These are phyloP conservation scores for Triangularia verruculosa DNA, from an alignment of 2,329 filamentous ascomycete species.

Conservation along the genomic window DNA sequence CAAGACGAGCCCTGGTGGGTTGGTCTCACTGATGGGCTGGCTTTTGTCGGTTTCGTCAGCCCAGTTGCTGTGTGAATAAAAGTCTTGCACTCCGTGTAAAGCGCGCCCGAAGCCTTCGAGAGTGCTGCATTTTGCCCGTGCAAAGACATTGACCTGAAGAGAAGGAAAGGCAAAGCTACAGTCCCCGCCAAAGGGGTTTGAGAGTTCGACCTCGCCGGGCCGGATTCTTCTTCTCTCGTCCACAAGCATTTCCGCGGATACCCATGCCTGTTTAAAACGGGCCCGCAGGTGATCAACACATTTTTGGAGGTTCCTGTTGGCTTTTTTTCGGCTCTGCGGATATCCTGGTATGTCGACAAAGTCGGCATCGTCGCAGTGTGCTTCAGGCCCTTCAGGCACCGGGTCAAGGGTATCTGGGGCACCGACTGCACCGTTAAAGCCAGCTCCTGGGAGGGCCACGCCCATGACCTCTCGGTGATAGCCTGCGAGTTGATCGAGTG, in stretches of 20 bases:
- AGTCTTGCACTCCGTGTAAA: conserved; percentile 27
- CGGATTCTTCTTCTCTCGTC: conserved; percentile 22
- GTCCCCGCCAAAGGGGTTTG: conserved; percentile 18
- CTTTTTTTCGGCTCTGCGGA: conserved; percentile 20
- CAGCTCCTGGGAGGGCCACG: conserved; percentile 20
- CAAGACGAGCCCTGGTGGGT: conserved; percentile 24
- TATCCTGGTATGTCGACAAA: conserved; percentile 26
- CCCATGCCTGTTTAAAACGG: conserved; percentile 23
- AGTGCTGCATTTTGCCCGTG: conserved; percentile 23
- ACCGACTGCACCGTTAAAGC: conserved; percentile 27
- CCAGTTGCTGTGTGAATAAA: conserved; percentile 29
- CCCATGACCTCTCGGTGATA: conserved; percentile 24
- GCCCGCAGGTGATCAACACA: conserved; percentile 26
- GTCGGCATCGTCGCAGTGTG: conserved; percentile 28
- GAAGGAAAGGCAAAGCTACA: conserved; percentile 24
- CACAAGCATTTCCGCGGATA: conserved; percentile 14
- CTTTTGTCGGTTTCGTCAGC: conserved; percentile 20
- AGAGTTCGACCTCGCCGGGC: conserved; percentile 20
- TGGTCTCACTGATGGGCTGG: conserved; percentile 21
- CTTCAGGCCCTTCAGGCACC: conserved; percentile 25
- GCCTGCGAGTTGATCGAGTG: conserved; percentile 27
- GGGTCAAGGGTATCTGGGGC: conserved; percentile 26
- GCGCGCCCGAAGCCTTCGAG: conserved; percentile 25
- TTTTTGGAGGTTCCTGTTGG: conserved; percentile 21
- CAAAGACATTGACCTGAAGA: conserved; percentile 18